phyloP scores from a whole-genome alignment of 2,329 filamentous ascomycete genomes.

The Trichoderma polysporum region DNA sequence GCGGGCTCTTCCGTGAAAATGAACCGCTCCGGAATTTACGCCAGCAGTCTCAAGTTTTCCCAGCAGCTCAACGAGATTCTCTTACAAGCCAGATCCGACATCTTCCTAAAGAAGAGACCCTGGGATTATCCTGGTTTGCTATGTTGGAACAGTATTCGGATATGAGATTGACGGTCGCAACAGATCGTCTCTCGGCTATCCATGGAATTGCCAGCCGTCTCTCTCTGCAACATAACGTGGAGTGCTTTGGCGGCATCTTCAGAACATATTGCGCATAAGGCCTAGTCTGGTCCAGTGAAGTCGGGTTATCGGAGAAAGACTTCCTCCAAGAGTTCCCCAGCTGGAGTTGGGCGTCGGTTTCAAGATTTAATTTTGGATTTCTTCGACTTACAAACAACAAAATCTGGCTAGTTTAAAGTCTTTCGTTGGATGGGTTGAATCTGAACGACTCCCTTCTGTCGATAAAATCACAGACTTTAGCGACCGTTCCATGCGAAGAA shows the following conservation, averaged over 20 bases:
- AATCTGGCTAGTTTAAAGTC: neutral
- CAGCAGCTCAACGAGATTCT: neutral
- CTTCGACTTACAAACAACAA: neutral
- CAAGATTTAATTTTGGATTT: neutral
- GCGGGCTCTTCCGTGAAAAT: neutral
- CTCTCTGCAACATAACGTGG: neutral
- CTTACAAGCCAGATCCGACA: neutral
- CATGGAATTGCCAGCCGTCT: neutral
- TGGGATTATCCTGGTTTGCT: neutral
- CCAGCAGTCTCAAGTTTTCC: neutral
- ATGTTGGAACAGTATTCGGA: neutral
- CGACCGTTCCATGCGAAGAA: neutral
- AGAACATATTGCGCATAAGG: neutral
- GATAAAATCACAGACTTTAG: neutral
- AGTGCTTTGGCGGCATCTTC: neutral
- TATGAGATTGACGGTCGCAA: neutral
- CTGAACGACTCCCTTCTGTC: neutral
- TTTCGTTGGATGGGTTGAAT: neutral
- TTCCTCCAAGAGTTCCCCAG: neutral
- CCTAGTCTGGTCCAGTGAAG: neutral
- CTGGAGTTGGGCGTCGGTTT: neutral
- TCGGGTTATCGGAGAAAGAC: too few species aligned
- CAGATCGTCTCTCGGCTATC: neutral
- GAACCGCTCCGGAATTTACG: neutral
- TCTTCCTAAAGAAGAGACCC: neutral